Conservation (phyloP, 345 rosid genomes). For the Murraya paniculata region DNA sequence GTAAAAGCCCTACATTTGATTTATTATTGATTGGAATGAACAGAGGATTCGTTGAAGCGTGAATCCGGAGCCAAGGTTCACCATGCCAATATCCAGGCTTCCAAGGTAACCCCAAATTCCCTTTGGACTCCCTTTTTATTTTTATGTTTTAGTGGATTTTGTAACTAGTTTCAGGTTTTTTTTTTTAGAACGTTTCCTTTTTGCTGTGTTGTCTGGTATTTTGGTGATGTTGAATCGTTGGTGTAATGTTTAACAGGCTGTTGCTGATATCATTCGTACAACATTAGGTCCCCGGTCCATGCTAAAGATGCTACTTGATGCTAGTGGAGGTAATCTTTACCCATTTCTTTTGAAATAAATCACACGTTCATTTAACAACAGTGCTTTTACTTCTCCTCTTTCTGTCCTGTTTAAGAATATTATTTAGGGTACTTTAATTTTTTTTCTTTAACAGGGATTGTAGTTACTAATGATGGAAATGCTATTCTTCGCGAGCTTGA, state of each 20-base stretch:
- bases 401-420: not conserved
- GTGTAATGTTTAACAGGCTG: constrained; percentile 47
- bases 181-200: not conserved
- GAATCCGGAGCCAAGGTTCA: constrained; percentile 93
- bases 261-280: constrained; percentile 86
- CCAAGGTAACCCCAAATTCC: constrained; percentile 45
- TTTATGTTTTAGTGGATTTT: not conserved
- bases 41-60: constrained; percentile 96
- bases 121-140: not conserved
- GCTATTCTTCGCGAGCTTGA: constrained; percentile 90
- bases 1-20: not conserved
- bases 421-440: not conserved
- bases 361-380: not conserved
- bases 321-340: constrained; percentile 59
- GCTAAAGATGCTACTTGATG: constrained; percentile 96
- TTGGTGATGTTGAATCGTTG: not conserved
- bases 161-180: not conserved
- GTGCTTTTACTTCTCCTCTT: not conserved
- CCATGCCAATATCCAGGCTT: constrained; percentile 87
- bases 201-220: not conserved
- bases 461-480: constrained; percentile 95
- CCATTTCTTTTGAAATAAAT: not conserved
- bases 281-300: constrained; percentile 96
- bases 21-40: constrained; percentile 11
- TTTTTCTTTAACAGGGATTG: constrained; percentile 53